phyloP scores from a whole-genome alignment of 2,329 filamentous ascomycete genomes.

The Periconia digitata region DNA sequence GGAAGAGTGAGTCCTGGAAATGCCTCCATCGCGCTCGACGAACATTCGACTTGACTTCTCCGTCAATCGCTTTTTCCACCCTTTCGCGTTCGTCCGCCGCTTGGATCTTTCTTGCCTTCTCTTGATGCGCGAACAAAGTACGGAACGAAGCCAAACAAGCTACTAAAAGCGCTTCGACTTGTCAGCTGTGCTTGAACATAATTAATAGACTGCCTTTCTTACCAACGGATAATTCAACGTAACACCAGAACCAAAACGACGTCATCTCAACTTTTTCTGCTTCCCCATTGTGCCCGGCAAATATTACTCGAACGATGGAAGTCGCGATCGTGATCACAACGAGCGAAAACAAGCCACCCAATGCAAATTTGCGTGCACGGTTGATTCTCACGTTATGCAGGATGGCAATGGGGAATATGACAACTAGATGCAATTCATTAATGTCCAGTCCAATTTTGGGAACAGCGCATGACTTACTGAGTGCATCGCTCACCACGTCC shows the following conservation, averaged over 20 bases:
- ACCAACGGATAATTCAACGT: constrained; percentile 5
- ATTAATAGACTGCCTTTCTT: constrained; percentile 1
- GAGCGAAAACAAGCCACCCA: constrained; percentile 9
- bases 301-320: constrained; percentile 8
- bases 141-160: constrained; percentile 7
- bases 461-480: constrained; percentile 12
- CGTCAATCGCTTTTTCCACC: neutral
- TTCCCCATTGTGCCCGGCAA: neutral
- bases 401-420: constrained; percentile 8
- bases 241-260: constrained; percentile 5
- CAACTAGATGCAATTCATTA: constrained; percentile 3
- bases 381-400: constrained; percentile 7
- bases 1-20: constrained; percentile 3
- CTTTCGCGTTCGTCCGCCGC: neutral
- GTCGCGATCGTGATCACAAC: constrained; percentile 10
- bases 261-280: constrained; percentile 2
- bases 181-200: neutral
- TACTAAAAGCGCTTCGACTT: constrained; percentile 2
- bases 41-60: neutral
- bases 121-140: constrained; percentile 2
- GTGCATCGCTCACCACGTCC: constrained; percentile 9
- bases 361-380: constrained; percentile 1
- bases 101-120: neutral
- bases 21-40: neutral
- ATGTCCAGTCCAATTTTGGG: too few relatives aligned